Base-by-base conservation (phyloP, 2,329 filamentous ascomycete genomes). In the Geosmithia putterillii region DNA sequence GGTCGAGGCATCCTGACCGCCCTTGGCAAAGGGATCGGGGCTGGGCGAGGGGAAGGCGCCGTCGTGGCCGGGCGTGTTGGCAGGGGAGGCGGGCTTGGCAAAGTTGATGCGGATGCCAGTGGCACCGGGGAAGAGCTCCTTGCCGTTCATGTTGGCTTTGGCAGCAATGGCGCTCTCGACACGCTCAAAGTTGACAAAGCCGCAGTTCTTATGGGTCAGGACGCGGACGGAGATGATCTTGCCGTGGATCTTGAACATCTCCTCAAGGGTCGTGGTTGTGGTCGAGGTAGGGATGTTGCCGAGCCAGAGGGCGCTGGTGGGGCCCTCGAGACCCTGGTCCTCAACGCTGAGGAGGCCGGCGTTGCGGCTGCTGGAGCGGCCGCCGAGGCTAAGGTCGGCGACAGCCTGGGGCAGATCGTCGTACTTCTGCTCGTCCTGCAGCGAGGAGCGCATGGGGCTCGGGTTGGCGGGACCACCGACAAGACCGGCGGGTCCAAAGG, bases 241-340 rank as follows among this genome's bases (percentile, higher is more conserved):
- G 9, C 92, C 92, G 52, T 92, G 94, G n/a, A 81, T 76, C 60
- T 86, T 86, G 67, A 98, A 98, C 66, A 96, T 95, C 50, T 94
- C 88, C 45, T 87, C 87, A 47, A 98, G 67, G 1, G 92, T 96
- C 1, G 90, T 94, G 10, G 92, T 89, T 0, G 92, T 98, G 2
- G 92, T 98, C 2, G 92, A 96, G 4, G 90, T 89, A 12, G 92
- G 92, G 46, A 98, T 95, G 62, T 90, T 95, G 44, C 92, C 92
- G 42, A 98, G 84, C 92, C 92, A 98, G 44, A 98, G 69, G 28
- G 92, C 89, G 54, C 89, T 83, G 12, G 92, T 96, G 18, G 90
- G 90, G 1, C 86, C 86, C 58, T 95, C 89, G 36, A 94, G 71
- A 34, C 79, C 85, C 50, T 79, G 78, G 49, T 95, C 87, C 46